These are phyloP conservation scores for Sphaerulina musiva DNA, from an alignment of 2,329 filamentous ascomycete species.

Conservation along the genomic window DNA sequence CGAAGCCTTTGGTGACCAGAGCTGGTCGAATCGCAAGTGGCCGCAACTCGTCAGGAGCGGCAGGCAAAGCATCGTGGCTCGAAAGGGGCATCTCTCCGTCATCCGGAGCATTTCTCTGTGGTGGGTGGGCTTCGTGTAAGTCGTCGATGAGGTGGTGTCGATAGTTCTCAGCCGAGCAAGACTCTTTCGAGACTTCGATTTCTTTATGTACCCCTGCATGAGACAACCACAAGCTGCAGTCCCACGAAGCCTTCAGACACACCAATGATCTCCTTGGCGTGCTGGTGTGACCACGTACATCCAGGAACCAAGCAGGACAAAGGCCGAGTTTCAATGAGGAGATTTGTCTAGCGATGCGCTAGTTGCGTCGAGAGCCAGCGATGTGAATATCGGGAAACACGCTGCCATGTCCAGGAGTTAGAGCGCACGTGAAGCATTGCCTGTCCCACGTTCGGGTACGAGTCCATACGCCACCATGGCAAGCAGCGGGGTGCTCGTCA, in stretches of 20 bases:
- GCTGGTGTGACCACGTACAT: not conserved
- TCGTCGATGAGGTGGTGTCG: not conserved
- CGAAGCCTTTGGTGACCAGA: not conserved
- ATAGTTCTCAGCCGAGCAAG: not conserved
- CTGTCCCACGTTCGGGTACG: too few species aligned
- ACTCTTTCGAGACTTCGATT: not conserved
- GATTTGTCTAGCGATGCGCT: not conserved
- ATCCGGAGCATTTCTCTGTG: not conserved
- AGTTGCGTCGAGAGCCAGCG: too few species aligned
- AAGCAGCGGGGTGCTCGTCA: too few species aligned
- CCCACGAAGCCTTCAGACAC: conserved; percentile 1
- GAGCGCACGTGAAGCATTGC: too few species aligned
- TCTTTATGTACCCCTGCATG: conserved; percentile 9
- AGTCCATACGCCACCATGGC: too few species aligned
- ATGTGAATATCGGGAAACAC: too few species aligned
- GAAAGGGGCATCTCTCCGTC: not conserved
- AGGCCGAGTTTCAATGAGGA: not conserved
- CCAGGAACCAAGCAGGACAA: conserved; percentile 4
- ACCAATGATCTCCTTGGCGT: not conserved
- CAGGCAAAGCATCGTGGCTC: not conserved
- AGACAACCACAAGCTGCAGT: conserved; percentile 7
- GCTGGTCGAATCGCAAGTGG: not conserved
- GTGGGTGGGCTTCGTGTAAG: not conserved
- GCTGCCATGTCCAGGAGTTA: too few species aligned
- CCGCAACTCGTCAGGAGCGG: not conserved